phyloP scores from a whole-genome alignment of 106 monocot species.

The Xerophyta viscosa region DNA sequence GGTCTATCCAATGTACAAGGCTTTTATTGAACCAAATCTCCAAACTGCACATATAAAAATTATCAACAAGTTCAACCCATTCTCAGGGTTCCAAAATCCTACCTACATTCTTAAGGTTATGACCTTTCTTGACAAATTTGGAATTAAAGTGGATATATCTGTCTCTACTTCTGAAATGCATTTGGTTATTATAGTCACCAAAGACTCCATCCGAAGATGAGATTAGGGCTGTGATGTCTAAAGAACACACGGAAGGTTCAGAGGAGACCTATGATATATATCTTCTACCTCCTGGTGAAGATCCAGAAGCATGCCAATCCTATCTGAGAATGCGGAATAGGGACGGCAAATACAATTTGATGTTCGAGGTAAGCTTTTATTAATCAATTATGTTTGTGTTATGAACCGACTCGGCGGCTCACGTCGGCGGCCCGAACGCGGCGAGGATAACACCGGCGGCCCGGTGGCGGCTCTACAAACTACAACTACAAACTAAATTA shows the following conservation, averaged over 20 bases:
- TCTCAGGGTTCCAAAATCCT: slow-evolving; percentile 93
- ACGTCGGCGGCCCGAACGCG: too few relatives aligned
- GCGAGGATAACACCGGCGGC: too few relatives aligned
- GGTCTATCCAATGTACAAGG: slow-evolving; percentile 99
- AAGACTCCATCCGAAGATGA: slow-evolving; percentile 46
- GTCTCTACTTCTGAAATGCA: slow-evolving; percentile 3
- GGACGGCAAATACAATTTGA: slow-evolving; percentile 96
- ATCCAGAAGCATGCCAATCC: slow-evolving; percentile 96
- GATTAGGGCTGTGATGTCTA: slow-evolving; percentile 69
- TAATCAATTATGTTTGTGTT: too few relatives aligned
- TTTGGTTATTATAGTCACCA: slow-evolving; percentile 60
- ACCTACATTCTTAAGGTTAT: slow-evolving; percentile 96
- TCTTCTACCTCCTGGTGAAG: slow-evolving; percentile 95
- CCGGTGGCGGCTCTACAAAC: too few relatives aligned
- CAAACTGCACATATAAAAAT: slow-evolving; percentile 97
- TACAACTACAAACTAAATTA: too few relatives aligned
- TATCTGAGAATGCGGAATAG: slow-evolving; percentile 97
- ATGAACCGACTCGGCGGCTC: too few relatives aligned
- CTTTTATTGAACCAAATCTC: slow-evolving; percentile 96
- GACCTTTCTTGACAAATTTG: slow-evolving; percentile 1
- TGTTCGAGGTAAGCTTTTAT: slow-evolving; percentile 81
- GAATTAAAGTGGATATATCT: too few relatives aligned
- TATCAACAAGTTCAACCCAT: slow-evolving; percentile 96
- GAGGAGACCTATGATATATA: slow-evolving; percentile 98
- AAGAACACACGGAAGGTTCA: slow-evolving; percentile 55